Conservation (phyloP, 2,329 filamentous ascomycete genomes). For the Exophiala mesophila region DNA sequence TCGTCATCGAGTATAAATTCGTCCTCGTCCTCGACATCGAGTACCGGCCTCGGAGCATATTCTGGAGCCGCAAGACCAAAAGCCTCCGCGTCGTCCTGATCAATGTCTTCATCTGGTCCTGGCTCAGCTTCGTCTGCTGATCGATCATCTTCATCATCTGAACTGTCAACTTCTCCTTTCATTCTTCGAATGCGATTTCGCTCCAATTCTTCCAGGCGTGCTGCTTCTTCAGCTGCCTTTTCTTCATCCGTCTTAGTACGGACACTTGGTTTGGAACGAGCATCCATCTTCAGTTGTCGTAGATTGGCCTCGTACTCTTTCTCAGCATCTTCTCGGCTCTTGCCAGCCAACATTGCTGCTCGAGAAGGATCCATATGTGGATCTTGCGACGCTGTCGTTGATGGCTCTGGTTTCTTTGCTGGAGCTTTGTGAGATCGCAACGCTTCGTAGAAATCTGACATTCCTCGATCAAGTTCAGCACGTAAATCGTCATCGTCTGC, state of each 20-base stretch:
- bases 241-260: conserved; percentile 91
- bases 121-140: conserved; percentile 37
- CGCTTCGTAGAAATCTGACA: conserved; percentile 69
- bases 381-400: conserved; percentile 38
- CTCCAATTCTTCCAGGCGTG: conserved; percentile 73
- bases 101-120: conserved; percentile 48
- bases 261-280: conserved; percentile 76
- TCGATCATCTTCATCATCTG: conserved; percentile 52
- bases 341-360: conserved; percentile 55
- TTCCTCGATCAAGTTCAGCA: conserved; percentile 75
- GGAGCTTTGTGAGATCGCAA: conserved; percentile 55
- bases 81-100: conserved; percentile 53
- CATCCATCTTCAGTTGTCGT: conserved; percentile 76
- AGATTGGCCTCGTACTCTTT: conserved; percentile 84
- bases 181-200: conserved; percentile 78
- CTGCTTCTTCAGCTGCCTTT: conserved; percentile 69
- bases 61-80: conserved; percentile 57
- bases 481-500: conserved; percentile 89
- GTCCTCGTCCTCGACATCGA: conserved; percentile 87
- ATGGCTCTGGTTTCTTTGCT: conserved; percentile 48
- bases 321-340: conserved; percentile 64
- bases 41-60: conserved; percentile 35
- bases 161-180: conserved; percentile 70
- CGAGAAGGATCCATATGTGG: conserved; percentile 59
- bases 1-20: conserved; percentile 89